Evolutionary conservation across 768 basidiomycete species (phyloP), one percentile per base, ranked within the genome.

Genomic region (Cystofilobasidium capitatum): DNA sequence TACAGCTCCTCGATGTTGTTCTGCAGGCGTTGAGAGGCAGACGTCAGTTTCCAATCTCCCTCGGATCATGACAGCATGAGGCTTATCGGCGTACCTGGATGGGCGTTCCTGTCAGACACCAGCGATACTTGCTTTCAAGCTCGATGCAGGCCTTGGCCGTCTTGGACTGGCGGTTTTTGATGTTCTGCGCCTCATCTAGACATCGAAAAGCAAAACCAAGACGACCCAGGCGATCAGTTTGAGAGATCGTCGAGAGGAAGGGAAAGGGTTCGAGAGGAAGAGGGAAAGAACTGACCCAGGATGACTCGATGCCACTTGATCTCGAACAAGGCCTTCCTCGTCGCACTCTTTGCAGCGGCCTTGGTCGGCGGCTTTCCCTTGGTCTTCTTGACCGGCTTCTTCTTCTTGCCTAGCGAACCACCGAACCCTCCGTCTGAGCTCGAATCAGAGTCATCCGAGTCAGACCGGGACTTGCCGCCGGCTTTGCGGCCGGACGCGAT

Each of bases 1-100:
- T 84, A 96, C 8, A 99, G 79, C 72, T 99, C 96, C 57, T 87
- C 85, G 22, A 97, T 87, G 58, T 81, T 86, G 79, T 99, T 98
- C 81, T 98, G 87, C 82, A 37, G n/a, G 45, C 22, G 9, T 20
- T 6, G 24, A 40, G 54, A 42, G 26, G n/a, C n/a, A n/a, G n/a
- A n/a, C n/a, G n/a, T n/a, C n/a, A n/a, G n/a, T n/a, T n/a, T n/a
- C n/a, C 35, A 16, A n/a, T n/a, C n/a, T n/a, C n/a, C n/a, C n/a
- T n/a, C n/a, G n/a, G n/a, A n/a, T n/a, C 40, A 20, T 12, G 39
- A 26, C 31, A n/a, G 51, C 5, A 9, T 60, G 0, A 63, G 58
- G n/a, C n/a, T n/a, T n/a, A 17, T 9, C 33, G 26, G n/a, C 73
- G 39, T 22, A 77, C 75, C 70, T 76, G 76, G 29, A 78, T 76